phyloP scores from a whole-genome alignment of 176 grass and related monocot species.

The Dendrocalamus sinicus region DNA sequence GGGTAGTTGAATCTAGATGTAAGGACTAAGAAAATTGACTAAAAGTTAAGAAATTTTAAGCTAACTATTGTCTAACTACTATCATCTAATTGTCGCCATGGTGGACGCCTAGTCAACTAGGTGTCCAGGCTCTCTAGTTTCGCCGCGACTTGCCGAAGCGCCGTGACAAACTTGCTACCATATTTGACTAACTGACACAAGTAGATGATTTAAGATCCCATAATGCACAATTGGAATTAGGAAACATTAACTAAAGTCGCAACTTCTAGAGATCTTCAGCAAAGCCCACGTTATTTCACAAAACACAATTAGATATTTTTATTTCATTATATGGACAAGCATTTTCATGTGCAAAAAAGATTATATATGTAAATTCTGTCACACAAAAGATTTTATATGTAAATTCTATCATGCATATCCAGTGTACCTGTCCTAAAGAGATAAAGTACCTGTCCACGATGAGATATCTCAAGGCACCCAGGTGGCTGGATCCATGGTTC shows the following conservation, averaged over 20 bases:
- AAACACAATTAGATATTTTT: not conserved
- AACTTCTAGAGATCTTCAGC: not conserved
- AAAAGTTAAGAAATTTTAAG: no score
- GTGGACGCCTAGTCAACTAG: no score
- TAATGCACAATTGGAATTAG: not conserved
- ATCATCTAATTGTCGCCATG: no score
- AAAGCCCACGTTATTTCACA: not conserved
- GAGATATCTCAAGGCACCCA: slow-evolving; percentile 87
- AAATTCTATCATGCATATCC: not conserved
- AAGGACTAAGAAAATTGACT: no score
- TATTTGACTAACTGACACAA: not conserved
- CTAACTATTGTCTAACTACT: no score
- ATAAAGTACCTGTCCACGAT: slow-evolving; percentile 74
- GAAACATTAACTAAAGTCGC: not conserved
- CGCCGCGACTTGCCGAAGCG: no score
- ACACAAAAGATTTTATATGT: not conserved
- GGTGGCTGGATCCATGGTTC: slow-evolving; percentile 95
- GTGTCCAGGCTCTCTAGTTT: no score
- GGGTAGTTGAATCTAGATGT: no score
- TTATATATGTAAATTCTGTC: not conserved
- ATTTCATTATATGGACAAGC: not conserved
- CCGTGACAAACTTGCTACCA: not conserved
- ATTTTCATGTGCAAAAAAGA: not conserved
- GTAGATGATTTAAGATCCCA: slow-evolving; percentile 3
- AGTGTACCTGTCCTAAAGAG: not conserved